Conservation (phyloP, 805 yeast genomes). For the Kodamaea kaohsiungensis region DNA sequence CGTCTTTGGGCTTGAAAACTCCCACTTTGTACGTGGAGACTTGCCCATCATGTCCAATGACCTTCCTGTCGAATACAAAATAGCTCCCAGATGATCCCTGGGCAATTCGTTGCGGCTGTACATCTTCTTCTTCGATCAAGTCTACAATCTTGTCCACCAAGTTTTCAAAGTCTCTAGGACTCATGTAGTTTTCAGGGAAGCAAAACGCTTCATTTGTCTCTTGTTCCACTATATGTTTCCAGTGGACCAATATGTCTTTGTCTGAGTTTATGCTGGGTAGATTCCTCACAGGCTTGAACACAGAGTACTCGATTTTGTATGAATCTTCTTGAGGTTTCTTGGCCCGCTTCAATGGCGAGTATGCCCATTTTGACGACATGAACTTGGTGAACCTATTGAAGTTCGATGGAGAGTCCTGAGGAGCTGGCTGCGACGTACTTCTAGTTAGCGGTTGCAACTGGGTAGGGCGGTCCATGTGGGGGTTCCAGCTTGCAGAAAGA, state of each 20-base stretch:
- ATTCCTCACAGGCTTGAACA: constrained; percentile 42
- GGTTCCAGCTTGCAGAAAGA: constrained; percentile 14
- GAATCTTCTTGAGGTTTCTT: constrained; percentile 12
- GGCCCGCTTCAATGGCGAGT: constrained; percentile 19
- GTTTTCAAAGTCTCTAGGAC: constrained; percentile 31
- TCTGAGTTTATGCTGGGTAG: constrained; percentile 17
- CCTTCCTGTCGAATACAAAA: constrained; percentile 41
- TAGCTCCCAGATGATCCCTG: constrained; percentile 75
- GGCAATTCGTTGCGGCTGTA: constrained; percentile 54
- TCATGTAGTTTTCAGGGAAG: constrained; percentile 24
- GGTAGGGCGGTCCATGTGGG: background rate
- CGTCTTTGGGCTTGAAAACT: constrained; percentile 77
- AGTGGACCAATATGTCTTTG: constrained; percentile 13
- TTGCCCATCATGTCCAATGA: constrained; percentile 6
- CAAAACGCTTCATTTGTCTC: constrained; percentile 12
- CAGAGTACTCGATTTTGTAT: constrained; percentile 56
- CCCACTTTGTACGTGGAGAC: constrained; percentile 41
- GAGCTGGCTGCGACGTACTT: constrained; percentile 15
- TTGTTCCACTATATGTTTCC: constrained; percentile 15
- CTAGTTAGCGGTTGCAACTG: constrained; percentile 9
- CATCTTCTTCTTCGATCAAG: constrained; percentile 45
- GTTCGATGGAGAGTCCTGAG: constrained; percentile 10
- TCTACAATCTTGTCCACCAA: constrained; percentile 45
- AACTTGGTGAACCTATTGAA: constrained; percentile 22
- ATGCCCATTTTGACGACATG: constrained; percentile 34